Evolutionary conservation across 345 rosid species (phyloP).

Genomic region (Gossypium thurberi): DNA sequence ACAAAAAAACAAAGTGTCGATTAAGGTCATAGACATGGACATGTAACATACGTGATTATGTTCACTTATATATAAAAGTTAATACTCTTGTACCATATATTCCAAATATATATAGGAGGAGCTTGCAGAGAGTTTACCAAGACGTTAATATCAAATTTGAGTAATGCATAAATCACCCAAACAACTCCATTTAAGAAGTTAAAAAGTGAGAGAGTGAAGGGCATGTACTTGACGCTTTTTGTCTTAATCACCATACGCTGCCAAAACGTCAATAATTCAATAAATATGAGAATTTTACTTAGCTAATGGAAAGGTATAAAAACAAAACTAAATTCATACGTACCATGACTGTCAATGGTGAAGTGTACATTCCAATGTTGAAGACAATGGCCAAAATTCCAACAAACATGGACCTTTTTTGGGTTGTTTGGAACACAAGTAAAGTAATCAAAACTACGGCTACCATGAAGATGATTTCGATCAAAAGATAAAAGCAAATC

Average conservation of each 20-base stretch:
- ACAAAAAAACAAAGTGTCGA: neutral
- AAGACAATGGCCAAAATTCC: constrained; percentile 35
- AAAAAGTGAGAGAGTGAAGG: constrained; percentile 49
- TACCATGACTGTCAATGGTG: constrained; percentile 76
- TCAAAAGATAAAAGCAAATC: constrained; percentile 19
- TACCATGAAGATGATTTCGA: constrained; percentile 44
- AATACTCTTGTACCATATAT: too few species aligned
- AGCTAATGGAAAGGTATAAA: neutral
- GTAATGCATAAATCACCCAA: constrained; percentile 53
- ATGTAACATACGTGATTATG: too few species aligned
- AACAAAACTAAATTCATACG: neutral
- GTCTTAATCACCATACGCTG: constrained; percentile 59
- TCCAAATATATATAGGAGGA: neutral
- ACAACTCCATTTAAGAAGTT: constrained; percentile 45
- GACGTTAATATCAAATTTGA: constrained; percentile 51
- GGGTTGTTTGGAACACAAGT: constrained; percentile 29
- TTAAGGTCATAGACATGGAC: neutral
- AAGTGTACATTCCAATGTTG: constrained; percentile 47
- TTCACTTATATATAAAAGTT: too few species aligned
- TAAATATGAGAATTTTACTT: neutral
- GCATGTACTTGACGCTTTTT: constrained; percentile 91
- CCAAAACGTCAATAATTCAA: neutral
- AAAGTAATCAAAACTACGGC: constrained; percentile 31
- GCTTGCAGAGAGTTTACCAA: constrained; percentile 24
- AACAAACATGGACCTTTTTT: constrained; percentile 38